These are phyloP conservation scores for Colletotrichum sp. DNA, from an alignment of 2,329 filamentous ascomycete genomes.

Conservation along the genomic window DNA sequence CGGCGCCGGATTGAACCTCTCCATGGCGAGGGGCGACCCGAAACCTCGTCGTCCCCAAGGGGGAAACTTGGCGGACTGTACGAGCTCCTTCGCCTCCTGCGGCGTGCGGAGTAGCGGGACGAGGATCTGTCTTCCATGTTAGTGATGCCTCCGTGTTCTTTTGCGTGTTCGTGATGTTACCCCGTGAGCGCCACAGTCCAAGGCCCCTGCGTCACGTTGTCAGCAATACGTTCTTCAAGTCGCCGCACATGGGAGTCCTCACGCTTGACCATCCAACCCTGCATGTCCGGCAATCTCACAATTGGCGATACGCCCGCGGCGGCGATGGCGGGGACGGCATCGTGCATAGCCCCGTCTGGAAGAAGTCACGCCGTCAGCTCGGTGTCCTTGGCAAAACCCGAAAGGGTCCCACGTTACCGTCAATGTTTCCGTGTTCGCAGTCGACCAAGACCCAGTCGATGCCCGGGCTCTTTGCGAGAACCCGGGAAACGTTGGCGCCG, in stretches of 20 bases:
- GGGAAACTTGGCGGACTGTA: slow-evolving; percentile 60
- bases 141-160: neutral
- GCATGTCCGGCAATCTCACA: slow-evolving; percentile 60
- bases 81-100: slow-evolving; percentile 55
- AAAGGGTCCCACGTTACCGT: slow-evolving; percentile 45
- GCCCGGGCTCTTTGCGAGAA: slow-evolving; percentile 63
- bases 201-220: slow-evolving; percentile 45
- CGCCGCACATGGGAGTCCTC: slow-evolving; percentile 28
- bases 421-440: slow-evolving; percentile 58
- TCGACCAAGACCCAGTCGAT: slow-evolving; percentile 71
- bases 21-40: slow-evolving; percentile 60
- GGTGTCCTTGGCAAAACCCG: neutral
- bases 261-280: slow-evolving; percentile 63
- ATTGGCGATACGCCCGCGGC: slow-evolving; percentile 48
- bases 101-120: slow-evolving; percentile 60
- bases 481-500: slow-evolving; percentile 62
- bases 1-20: slow-evolving; percentile 51
- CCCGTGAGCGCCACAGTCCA: slow-evolving; percentile 63
- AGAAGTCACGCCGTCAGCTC: neutral
- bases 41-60: slow-evolving; percentile 59
- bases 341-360: slow-evolving; percentile 55
- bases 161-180: slow-evolving; percentile 33
- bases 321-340: slow-evolving; percentile 57
- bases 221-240: neutral
- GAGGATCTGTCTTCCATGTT: slow-evolving; percentile 40